Evolutionary conservation across 2,329 filamentous ascomycete species (phyloP).

Genomic region (Colletotrichum aenigma): DNA sequence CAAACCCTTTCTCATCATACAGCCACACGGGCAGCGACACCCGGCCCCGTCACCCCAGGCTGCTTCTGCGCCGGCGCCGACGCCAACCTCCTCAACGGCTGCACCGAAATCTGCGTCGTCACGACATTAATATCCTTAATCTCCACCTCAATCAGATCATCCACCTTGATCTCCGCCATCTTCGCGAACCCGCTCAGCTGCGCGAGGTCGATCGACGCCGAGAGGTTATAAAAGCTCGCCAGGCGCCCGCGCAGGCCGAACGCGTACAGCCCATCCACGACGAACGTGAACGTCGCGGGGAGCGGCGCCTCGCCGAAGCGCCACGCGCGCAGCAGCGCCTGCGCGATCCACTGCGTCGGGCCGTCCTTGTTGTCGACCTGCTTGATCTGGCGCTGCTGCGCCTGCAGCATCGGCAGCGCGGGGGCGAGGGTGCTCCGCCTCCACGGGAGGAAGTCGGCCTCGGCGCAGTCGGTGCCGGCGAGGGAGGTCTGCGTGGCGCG

Average conservation of each 20-base stretch:
- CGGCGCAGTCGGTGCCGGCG: conserved; percentile 24
- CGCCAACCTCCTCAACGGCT: background rate
- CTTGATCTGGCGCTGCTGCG: conserved; percentile 57
- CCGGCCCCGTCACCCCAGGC: background rate
- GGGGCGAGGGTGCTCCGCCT: conserved; percentile 40
- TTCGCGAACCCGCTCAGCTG: conserved; percentile 41
- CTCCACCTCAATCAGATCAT: conserved; percentile 61
- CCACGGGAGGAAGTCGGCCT: conserved; percentile 50
- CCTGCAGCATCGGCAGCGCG: conserved; percentile 53
- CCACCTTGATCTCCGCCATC: conserved; percentile 47
- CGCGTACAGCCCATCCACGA: conserved; percentile 41
- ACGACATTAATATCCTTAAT: conserved; percentile 56
- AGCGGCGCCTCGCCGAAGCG: conserved; percentile 52
- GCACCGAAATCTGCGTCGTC: conserved; percentile 1
- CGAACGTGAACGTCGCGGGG: conserved; percentile 54
- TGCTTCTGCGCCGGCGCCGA: background rate
- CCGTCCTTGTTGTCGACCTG: conserved; percentile 47
- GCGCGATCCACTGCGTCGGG: conserved; percentile 58
- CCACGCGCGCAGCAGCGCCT: conserved; percentile 66
- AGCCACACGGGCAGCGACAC: background rate
- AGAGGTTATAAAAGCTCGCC: conserved; percentile 51
- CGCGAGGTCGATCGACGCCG: conserved; percentile 43
- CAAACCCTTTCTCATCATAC: background rate
- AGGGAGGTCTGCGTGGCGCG: conserved; percentile 33
- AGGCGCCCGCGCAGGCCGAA: conserved; percentile 45